Percentiles rank a stretch among this genome's conserved stretches.
Evolutionary conservation across 768 basidiomycete genomes (phyloP).

Genomic region (Auricularia heimuer): DNA sequence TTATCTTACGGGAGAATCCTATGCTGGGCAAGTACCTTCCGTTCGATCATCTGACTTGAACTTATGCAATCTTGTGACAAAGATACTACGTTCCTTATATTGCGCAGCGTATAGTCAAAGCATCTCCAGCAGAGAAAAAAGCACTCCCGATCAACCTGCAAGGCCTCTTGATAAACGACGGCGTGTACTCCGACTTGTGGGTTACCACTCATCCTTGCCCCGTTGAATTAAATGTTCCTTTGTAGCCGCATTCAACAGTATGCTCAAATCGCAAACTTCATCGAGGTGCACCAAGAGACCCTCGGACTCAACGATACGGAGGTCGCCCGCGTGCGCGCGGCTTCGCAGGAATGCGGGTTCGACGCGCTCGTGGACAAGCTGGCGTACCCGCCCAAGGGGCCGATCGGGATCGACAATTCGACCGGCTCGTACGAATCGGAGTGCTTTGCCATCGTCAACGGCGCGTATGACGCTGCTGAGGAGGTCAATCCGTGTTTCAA

Average conservation of each 20-base stretch:
- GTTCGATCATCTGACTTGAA: neutral
- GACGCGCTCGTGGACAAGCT: neutral
- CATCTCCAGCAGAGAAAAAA: constrained; percentile 5
- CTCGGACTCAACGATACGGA: neutral
- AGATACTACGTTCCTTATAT: constrained; percentile 11
- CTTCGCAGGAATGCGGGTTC: neutral
- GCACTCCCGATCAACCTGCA: constrained; percentile 6
- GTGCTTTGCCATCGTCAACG: neutral
- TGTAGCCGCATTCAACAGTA: neutral
- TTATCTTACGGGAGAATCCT: constrained; percentile 6
- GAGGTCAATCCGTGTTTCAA: neutral
- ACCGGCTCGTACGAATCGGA: neutral
- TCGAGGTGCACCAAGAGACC: neutral
- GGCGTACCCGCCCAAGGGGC: neutral
- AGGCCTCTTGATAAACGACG: constrained; percentile 11
- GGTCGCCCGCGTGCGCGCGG: neutral
- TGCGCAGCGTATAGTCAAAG: constrained; percentile 10
- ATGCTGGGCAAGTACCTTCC: neutral
- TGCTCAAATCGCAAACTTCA: no score
- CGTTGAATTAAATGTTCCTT: no score
- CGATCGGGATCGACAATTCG: neutral
- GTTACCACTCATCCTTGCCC: neutral
- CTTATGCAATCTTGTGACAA: no score
- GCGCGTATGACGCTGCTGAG: neutral
- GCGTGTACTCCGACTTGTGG: constrained; percentile 9